A percentile compares a stretch with the other conserved stretches of the same genome.
Conservation (phyloP, 192 early-diverging fungal genomes). For the Chytriomyces confervae region DNA sequence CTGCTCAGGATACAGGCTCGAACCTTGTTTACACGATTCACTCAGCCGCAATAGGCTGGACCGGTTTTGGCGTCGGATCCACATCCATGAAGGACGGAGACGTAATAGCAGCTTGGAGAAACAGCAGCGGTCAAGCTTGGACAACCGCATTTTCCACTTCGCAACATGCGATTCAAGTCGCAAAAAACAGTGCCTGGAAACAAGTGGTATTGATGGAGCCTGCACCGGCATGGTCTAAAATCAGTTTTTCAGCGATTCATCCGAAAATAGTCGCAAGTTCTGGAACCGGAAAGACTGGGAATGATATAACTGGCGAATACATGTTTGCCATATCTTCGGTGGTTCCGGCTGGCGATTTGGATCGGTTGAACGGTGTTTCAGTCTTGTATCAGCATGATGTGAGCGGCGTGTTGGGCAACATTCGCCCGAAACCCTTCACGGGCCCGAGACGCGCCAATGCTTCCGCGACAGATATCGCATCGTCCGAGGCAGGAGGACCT, state of each 20-base stretch:
- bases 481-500: background rate
- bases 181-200: conserved; percentile 19
- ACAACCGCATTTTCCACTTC: background rate
- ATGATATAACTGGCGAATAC: background rate
- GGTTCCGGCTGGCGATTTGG: background rate
- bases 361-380: background rate
- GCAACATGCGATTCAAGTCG: conserved; percentile 11
- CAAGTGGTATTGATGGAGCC: background rate
- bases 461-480: background rate
- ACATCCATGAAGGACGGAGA: conserved; percentile 22
- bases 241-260: conserved; percentile 23
- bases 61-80: conserved; percentile 24
- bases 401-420: background rate
- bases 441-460: background rate
- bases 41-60: conserved; percentile 20
- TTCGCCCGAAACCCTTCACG: background rate
- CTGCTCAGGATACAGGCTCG: background rate
- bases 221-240: conserved; percentile 23
- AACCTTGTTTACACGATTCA: conserved; percentile 9
- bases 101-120: conserved; percentile 25
- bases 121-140: background rate
- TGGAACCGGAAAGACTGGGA: background rate
- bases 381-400: conserved; percentile 23
- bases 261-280: background rate
- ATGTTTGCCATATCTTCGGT: conserved; percentile 16